Base-by-base conservation (phyloP, 345 rosid species). In the Populus nigra region DNA sequence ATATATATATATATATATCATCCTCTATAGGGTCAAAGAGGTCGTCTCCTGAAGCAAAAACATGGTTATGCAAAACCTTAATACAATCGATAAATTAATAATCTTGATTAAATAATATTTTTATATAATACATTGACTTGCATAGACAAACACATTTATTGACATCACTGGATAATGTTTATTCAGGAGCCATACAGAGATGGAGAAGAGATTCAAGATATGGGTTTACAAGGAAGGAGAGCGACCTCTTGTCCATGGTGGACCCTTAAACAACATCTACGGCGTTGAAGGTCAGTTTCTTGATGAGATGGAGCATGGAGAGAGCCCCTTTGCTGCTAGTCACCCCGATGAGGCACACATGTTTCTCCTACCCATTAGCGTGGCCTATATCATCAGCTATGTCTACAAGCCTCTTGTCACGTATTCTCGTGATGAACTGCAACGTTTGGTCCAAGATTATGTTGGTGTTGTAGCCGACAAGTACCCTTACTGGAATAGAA, bases 221-320 rank as follows among this genome's bases (percentile, higher is more conserved):
- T 91, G 92, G 93, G 77, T 82, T 3, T 90, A 89, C 78, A 88
- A 66, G 45, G 93, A 90, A 87, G 92, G 93, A 49, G 91, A 89
- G 50, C 80, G 33, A 23, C 93, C 93, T 3, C 11, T 91, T 0
- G 77, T 88, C 76, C 93, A 91, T 69, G 35, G 20, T 20, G 91
- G 89, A 11, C 93, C 91, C 3, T 22, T 86, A 75, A 87, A 84
- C 7, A 27, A 84, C 70, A 83, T 91, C 18, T 91, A 90, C 31
- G 83, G 74, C 5, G 84, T 86, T 4, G 94, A 89, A 12, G 92
- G 92, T 9, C 91, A 89, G 70, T 86, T 89, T 81, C 86, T 90
- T 13, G 88, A 78, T 38, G 93, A 90, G 72, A 80, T 92, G 82
- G 93, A 87, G 71, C 74, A 76, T 17, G 74, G 81, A 20, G 35